phyloP scores from a whole-genome alignment of 345 rosid species.

The Camelina laxa region DNA sequence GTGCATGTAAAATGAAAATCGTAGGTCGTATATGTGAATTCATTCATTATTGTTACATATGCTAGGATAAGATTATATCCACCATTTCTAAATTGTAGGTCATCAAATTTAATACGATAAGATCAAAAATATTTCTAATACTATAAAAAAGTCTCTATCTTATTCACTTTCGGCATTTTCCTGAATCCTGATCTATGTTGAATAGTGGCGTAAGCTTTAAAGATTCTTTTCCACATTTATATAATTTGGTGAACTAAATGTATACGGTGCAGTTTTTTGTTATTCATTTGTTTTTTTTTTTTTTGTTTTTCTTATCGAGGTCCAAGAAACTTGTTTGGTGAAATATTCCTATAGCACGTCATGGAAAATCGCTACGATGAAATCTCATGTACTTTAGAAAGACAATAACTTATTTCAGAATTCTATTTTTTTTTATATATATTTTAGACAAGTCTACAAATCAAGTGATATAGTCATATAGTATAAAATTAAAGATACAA shows the following conservation, averaged over 20 bases:
- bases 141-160: slow-evolving; percentile 6
- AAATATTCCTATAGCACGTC: neutral
- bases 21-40: neutral
- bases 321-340: neutral
- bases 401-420: neutral
- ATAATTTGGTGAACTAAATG: slow-evolving; percentile 6
- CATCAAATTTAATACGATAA: slow-evolving; percentile 1
- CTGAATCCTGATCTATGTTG: slow-evolving; percentile 14
- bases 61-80: neutral
- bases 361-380: neutral
- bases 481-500: neutral
- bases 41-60: neutral
- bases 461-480: neutral
- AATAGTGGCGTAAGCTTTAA: slow-evolving; percentile 21
- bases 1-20: neutral
- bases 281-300: neutral
- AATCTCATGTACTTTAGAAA: neutral
- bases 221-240: slow-evolving; percentile 25
- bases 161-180: slow-evolving; percentile 28
- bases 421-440: neutral
- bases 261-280: neutral
- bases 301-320: neutral
- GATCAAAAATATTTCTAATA: neutral
- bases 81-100: slow-evolving; percentile 9
- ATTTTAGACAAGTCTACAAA: neutral